Conservation (phyloP, 805 yeast genomes). For the Candida arabinofermentans region DNA sequence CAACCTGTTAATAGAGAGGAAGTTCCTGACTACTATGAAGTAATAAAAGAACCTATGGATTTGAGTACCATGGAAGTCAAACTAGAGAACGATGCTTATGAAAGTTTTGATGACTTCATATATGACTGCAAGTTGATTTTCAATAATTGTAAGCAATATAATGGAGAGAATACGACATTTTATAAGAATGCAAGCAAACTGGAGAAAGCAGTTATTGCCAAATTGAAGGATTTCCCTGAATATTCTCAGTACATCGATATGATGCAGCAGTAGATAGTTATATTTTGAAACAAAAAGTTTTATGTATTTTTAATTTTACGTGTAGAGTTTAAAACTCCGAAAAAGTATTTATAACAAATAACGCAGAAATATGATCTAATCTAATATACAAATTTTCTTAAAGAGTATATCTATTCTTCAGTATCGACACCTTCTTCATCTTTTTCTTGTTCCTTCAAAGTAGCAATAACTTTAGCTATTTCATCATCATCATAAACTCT, state of each 20-base stretch:
- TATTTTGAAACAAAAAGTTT: neutral
- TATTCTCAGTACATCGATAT: constrained; percentile 76
- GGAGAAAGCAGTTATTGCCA: constrained; percentile 80
- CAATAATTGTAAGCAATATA: constrained; percentile 88
- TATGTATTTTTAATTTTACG: neutral
- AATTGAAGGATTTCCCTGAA: constrained; percentile 88
- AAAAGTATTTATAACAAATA: neutral
- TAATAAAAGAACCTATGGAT: constrained; percentile 98
- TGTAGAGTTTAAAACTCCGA: neutral
- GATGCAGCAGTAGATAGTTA: constrained; percentile 17
- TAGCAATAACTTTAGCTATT: constrained; percentile 76
- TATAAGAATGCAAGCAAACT: constrained; percentile 91
- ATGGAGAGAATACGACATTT: constrained; percentile 91
- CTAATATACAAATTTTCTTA: neutral
- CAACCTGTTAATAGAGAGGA: constrained; percentile 91
- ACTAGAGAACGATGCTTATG: constrained; percentile 87
- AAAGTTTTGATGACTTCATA: constrained; percentile 84
- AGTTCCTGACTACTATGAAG: constrained; percentile 94
- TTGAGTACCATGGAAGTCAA: constrained; percentile 92
- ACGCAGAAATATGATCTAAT: too few species aligned
- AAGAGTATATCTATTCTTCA: neutral
- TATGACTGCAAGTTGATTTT: constrained; percentile 84
- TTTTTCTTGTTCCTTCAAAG: constrained; percentile 65
- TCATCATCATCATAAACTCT: constrained; percentile 78
- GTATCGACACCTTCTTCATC: constrained; percentile 32